phyloP scores from a whole-genome alignment of 306 rosid genomes.

The Fragaria iinumae region DNA sequence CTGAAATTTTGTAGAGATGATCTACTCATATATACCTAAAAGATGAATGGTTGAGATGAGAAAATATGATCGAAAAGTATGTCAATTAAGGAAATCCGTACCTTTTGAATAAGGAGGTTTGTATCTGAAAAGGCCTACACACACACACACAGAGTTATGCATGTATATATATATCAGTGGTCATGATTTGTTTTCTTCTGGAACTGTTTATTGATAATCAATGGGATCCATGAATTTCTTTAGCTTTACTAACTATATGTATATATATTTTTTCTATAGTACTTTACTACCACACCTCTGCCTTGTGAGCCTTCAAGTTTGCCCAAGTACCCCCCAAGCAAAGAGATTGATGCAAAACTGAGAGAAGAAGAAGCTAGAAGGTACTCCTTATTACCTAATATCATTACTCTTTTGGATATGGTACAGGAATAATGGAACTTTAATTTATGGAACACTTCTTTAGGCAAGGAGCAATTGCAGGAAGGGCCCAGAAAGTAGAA shows the following conservation, averaged over 20 bases:
- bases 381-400: constrained; percentile 34
- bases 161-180: too few relatives aligned
- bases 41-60: too few relatives aligned
- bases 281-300: constrained; percentile 67
- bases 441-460: neutral
- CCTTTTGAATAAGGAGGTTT: too few relatives aligned
- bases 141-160: too few relatives aligned
- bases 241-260: constrained; percentile 22
- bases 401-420: neutral
- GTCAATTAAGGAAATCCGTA: too few relatives aligned
- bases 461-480: constrained; percentile 55
- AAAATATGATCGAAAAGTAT: too few relatives aligned
- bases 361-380: constrained; percentile 66
- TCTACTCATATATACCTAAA: too few relatives aligned
- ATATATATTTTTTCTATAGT: constrained; percentile 43
- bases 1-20: too few relatives aligned
- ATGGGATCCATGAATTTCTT: constrained; percentile 16
- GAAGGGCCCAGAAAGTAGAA: constrained; percentile 45
- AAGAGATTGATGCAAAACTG: constrained; percentile 84
- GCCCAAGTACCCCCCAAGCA: constrained; percentile 90
- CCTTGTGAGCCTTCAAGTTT: constrained; percentile 86
- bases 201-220: neutral
- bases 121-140: too few relatives aligned
- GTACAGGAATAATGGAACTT: neutral
- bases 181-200: neutral